phyloP scores from a whole-genome alignment of 164 flowering plant species.

The Umbellularia californica region DNA sequence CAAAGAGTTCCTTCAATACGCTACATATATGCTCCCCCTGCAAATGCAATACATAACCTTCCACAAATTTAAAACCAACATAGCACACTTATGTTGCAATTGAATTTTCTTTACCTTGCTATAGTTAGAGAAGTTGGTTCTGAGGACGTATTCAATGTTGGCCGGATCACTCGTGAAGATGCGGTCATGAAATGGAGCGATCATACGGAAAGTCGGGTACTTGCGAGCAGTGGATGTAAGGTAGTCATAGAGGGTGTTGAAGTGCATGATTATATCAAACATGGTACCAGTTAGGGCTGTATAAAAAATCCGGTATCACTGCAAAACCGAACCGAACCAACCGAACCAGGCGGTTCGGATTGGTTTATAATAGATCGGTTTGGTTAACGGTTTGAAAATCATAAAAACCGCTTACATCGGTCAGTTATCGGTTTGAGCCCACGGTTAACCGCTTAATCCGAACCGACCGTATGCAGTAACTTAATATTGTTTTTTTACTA shows the following conservation, averaged over 20 bases:
- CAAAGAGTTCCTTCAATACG: constrained; percentile 30
- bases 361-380: too few relatives aligned
- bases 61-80: too few relatives aligned
- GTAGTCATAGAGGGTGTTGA: constrained; percentile 45
- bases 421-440: too few relatives aligned
- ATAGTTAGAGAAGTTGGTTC: constrained; percentile 45
- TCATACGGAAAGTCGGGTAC: constrained; percentile 46
- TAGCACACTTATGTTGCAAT: neutral
- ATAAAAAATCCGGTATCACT: too few relatives aligned
- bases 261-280: constrained; percentile 27
- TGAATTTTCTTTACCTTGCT: constrained; percentile 8
- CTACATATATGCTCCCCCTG: constrained; percentile 30
- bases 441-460: too few relatives aligned
- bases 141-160: constrained; percentile 60
- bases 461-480: too few relatives aligned
- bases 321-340: too few relatives aligned
- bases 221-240: constrained; percentile 37
- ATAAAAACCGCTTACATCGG: too few relatives aligned
- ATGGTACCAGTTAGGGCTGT: constrained; percentile 31
- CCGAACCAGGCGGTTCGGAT: too few relatives aligned
- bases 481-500: too few relatives aligned
- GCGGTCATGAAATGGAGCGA: constrained; percentile 35
- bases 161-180: constrained; percentile 48
- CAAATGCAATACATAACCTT: neutral
- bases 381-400: too few relatives aligned